phyloP scores from a whole-genome alignment of 495 filamentous ascomycete genomes.

The Parathielavia hyrcaniae region DNA sequence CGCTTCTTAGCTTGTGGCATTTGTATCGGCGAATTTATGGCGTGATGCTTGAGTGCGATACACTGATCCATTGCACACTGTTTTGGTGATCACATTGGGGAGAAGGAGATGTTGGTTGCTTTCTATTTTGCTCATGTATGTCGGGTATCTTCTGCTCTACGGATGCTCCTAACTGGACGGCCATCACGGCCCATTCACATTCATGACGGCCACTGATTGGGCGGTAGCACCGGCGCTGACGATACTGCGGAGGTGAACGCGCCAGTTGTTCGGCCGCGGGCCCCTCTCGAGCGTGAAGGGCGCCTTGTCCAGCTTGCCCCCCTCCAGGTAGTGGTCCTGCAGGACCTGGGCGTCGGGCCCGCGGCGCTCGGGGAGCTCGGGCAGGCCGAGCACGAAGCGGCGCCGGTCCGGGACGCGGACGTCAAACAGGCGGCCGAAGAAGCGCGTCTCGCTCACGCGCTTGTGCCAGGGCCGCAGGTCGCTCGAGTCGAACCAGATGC shows the following conservation, averaged over 20 bases:
- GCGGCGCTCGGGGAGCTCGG: slow-evolving; percentile 13
- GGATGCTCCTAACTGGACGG: no score
- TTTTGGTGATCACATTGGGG: background rate
- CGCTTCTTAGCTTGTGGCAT: background rate
- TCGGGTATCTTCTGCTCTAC: no score
- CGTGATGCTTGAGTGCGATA: no score
- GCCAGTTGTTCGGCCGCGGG: slow-evolving; percentile 25
- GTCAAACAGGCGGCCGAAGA: slow-evolving; percentile 18
- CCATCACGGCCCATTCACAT: background rate
- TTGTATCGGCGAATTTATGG: no score
- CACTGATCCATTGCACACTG: background rate
- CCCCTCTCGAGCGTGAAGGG: slow-evolving; percentile 25
- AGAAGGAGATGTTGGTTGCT: no score
- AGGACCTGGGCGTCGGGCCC: slow-evolving; percentile 1
- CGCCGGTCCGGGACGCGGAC: slow-evolving; percentile 12
- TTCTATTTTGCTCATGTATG: no score
- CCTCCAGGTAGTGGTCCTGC: slow-evolving; percentile 17
- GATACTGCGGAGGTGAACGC: slow-evolving; percentile 18
- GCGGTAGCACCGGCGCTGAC: background rate
- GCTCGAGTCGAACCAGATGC: slow-evolving; percentile 28
- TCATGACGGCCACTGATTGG: background rate
- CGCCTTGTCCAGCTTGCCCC: slow-evolving; percentile 3
- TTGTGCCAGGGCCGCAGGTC: slow-evolving; percentile 30
- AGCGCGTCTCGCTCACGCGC: slow-evolving; percentile 25
- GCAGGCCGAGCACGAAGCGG: slow-evolving; percentile 24